Conservation (phyloP, 2,329 filamentous ascomycete genomes). For the Alternaria sp. region DNA sequence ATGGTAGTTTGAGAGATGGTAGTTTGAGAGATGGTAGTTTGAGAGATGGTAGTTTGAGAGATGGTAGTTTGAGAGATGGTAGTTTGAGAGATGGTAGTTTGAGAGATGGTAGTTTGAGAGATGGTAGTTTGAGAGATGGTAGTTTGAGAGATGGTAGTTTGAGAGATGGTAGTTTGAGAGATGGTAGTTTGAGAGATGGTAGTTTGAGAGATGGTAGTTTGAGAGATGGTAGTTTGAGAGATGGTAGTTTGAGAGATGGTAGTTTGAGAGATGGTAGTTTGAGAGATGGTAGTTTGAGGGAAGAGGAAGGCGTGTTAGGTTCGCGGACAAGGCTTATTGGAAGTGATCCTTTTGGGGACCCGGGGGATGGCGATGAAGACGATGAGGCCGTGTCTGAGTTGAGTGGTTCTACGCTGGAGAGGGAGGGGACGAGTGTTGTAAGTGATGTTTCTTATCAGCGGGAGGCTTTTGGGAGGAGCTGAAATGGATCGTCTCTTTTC, state of each 20-base stretch:
- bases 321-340: conserved; percentile 38
- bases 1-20: conserved; percentile 41
- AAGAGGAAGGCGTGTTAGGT: conserved; percentile 16
- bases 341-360: conserved; percentile 49
- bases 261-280: conserved; percentile 48
- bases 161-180: conserved; percentile 39
- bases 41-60: conserved; percentile 46
- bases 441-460: conserved; percentile 48
- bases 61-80: conserved; percentile 7
- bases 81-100: conserved; percentile 35
- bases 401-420: conserved; percentile 32
- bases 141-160: too few species aligned
- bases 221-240: too few species aligned
- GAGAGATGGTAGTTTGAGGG: conserved; percentile 13
- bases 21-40: conserved; percentile 25
- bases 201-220: too few species aligned
- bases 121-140: too few species aligned
- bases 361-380: conserved; percentile 17
- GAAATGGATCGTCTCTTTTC: neutral
- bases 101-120: too few species aligned
- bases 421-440: conserved; percentile 40
- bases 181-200: neutral
- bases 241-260: too few species aligned
- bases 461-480: conserved; percentile 2
- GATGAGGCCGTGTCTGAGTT: conserved; percentile 43